Evolutionary conservation across 2,329 filamentous ascomycete genomes (phyloP).

Genomic region (Stachybotrys elegans): DNA sequence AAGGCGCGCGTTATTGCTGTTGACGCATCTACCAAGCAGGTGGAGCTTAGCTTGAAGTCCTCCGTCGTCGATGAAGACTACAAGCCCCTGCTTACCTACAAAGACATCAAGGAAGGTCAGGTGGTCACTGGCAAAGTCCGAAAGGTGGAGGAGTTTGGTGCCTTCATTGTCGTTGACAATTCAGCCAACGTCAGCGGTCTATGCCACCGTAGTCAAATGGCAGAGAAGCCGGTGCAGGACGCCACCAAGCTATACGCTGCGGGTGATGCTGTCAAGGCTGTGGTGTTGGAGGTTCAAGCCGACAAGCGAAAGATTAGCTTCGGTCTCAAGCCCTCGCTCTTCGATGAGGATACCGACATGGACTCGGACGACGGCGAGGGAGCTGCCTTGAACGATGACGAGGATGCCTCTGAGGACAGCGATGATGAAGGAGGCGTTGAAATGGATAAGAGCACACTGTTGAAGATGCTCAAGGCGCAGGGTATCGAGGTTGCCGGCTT

Average conservation of each 20-base stretch:
- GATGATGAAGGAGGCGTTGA: slow-evolving; percentile 46
- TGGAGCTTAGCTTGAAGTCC: slow-evolving; percentile 83
- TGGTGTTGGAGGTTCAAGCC: slow-evolving; percentile 71
- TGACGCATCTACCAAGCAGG: slow-evolving; percentile 61
- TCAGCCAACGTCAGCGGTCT: slow-evolving; percentile 87
- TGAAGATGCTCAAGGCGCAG: slow-evolving; percentile 42
- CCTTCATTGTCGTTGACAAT: slow-evolving; percentile 85
- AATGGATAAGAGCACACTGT: slow-evolving; percentile 35
- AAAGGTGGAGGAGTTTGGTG: slow-evolving; percentile 92
- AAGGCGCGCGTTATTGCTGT: slow-evolving; percentile 76
- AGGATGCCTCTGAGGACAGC: slow-evolving; percentile 44
- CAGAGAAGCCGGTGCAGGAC: slow-evolving; percentile 75
- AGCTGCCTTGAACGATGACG: slow-evolving; percentile 38
- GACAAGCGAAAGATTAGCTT: slow-evolving; percentile 79
- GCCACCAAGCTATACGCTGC: slow-evolving; percentile 85
- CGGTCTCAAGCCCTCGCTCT: slow-evolving; percentile 88
- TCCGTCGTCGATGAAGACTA: slow-evolving; percentile 80
- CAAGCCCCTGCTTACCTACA: slow-evolving; percentile 64
- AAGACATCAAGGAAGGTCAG: slow-evolving; percentile 75
- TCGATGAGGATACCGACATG: slow-evolving; percentile 56
- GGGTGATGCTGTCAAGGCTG: slow-evolving; percentile 90
- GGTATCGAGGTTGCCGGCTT: slow-evolving; percentile 37
- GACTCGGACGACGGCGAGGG: slow-evolving; percentile 43
- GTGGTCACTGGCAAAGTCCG: slow-evolving; percentile 84
- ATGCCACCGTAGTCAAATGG: slow-evolving; percentile 89